A percentile compares a stretch with the other conserved stretches of the same genome.
Conservation (phyloP, 139 green algal species). For the Axilococcus clingmanii region DNA sequence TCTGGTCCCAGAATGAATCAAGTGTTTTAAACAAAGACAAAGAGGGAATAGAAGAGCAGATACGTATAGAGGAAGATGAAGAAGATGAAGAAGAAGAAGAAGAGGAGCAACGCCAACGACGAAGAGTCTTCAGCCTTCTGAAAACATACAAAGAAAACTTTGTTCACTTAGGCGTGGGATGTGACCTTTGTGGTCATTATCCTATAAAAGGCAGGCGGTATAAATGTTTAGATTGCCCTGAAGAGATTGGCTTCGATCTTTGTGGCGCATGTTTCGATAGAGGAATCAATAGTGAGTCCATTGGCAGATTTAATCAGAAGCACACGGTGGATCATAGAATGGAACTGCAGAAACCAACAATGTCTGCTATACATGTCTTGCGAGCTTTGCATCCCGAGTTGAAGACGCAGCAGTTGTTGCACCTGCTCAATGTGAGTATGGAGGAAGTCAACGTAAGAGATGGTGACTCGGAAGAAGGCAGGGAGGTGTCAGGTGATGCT, state of each 20-base stretch:
- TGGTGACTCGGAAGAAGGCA: background rate
- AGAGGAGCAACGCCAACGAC: too few species aligned
- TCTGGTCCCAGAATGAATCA: background rate
- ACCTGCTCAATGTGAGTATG: slow-evolving; percentile 22
- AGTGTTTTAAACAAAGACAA: too few species aligned
- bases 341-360: slow-evolving; percentile 6
- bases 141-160: too few species aligned
- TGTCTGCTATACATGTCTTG: slow-evolving; percentile 31
- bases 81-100: too few species aligned
- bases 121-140: too few species aligned
- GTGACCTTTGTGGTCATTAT: slow-evolving; percentile 30
- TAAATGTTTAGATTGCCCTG: slow-evolving; percentile 22
- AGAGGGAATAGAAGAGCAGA: too few species aligned
- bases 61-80: too few species aligned
- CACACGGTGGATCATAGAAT: slow-evolving; percentile 32
- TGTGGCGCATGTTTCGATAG: slow-evolving; percentile 27
- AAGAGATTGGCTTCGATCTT: slow-evolving; percentile 36
- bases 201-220: slow-evolving; percentile 30
- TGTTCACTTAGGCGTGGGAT: slow-evolving; percentile 22
- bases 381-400: slow-evolving; percentile 38
- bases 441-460: slow-evolving; percentile 2
- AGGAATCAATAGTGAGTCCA: background rate
- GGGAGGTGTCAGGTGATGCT: background rate
- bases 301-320: slow-evolving; percentile 36
- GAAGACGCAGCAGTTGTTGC: slow-evolving; percentile 27